Percentiles rank a stretch among this genome's conserved stretches.
phyloP scores from a whole-genome alignment of 2,329 filamentous ascomycete genomes.

The Claviceps purpurea region DNA sequence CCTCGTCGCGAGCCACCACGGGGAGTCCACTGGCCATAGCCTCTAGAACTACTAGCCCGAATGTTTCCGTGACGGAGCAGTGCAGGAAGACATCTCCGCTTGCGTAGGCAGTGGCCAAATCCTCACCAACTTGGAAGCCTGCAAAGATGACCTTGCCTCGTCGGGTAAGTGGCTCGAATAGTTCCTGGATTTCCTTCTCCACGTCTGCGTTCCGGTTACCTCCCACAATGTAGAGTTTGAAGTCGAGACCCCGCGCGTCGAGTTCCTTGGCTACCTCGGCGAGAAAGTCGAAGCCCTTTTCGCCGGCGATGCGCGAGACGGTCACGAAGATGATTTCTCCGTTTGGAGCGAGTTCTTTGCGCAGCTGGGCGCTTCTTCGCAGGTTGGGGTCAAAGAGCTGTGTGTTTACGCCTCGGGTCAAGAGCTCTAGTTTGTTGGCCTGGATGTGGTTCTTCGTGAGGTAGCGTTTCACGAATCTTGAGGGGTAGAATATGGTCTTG shows the following conservation, averaged over 20 bases:
- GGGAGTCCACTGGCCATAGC: slow-evolving; percentile 59
- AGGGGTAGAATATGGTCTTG: slow-evolving; percentile 57
- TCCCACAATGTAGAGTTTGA: slow-evolving; percentile 54
- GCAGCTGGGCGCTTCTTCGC: slow-evolving; percentile 33
- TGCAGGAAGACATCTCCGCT: slow-evolving; percentile 58
- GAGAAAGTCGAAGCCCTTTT: slow-evolving; percentile 59
- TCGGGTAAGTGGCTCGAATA: slow-evolving; percentile 37
- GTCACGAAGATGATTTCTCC: slow-evolving; percentile 53
- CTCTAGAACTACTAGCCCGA: slow-evolving; percentile 57
- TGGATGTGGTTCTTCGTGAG: slow-evolving; percentile 44
- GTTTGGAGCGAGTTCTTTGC: slow-evolving; percentile 42
- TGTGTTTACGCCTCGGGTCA: slow-evolving; percentile 54
- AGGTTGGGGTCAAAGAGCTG: slow-evolving; percentile 43
- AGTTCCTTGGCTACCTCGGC: slow-evolving; percentile 40
- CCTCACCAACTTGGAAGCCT: slow-evolving; percentile 47
- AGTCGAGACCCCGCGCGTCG: slow-evolving; percentile 40
- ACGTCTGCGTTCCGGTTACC: slow-evolving; percentile 53
- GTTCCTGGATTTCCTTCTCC: slow-evolving; percentile 44
- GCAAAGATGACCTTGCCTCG: slow-evolving; percentile 49
- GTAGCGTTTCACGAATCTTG: slow-evolving; percentile 47
- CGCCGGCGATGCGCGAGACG: slow-evolving; percentile 53
- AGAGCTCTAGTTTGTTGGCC: slow-evolving; percentile 40
- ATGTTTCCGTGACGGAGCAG: slow-evolving; percentile 59
- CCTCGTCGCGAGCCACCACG: slow-evolving; percentile 55
- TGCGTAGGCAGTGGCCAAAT: slow-evolving; percentile 53